Conservation (phyloP, 306 rosid species). For the Castanea sativa region DNA sequence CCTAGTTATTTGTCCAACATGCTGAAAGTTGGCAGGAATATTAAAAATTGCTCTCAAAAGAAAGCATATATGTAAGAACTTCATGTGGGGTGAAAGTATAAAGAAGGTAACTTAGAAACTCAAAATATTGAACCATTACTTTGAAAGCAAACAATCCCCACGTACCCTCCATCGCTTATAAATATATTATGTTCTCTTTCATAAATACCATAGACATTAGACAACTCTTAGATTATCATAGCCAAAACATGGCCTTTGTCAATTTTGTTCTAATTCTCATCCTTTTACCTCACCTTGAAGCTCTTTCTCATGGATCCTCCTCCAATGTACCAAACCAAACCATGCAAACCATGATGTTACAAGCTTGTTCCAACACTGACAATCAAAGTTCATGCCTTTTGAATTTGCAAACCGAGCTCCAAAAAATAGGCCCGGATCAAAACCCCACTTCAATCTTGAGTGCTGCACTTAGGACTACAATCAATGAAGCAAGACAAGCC, state of each 20-base stretch:
- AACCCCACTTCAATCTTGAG: conserved; percentile 48
- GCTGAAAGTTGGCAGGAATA: conserved; percentile 35
- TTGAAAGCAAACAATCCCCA: conserved; percentile 26
- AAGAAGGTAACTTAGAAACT: conserved; percentile 33
- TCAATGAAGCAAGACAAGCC: conserved; percentile 64
- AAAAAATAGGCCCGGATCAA: conserved; percentile 28
- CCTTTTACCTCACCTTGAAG: conserved; percentile 33
- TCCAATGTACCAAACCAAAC: conserved; percentile 44
- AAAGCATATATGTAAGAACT: conserved; percentile 57
- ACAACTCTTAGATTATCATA: conserved; percentile 4
- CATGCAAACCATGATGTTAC: conserved; percentile 51
- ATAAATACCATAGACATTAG: conserved; percentile 15
- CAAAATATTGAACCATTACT: conserved; percentile 31
- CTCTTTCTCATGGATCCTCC: conserved; percentile 30
- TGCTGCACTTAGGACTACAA: conserved; percentile 64
- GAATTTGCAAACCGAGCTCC: conserved; percentile 56
- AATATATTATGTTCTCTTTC: conserved; percentile 19
- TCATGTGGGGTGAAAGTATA: conserved; percentile 43
- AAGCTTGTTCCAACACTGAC: conserved; percentile 54
- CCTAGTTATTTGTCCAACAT: not conserved
- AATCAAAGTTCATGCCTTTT: conserved; percentile 56
- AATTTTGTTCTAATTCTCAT: conserved; percentile 45
- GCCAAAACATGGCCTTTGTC: conserved; percentile 42
- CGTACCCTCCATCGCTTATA: conserved; percentile 17
- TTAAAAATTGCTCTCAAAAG: conserved; percentile 44